Conservation (phyloP, 2,329 filamentous ascomycete genomes). For the Penicillium sp. region DNA sequence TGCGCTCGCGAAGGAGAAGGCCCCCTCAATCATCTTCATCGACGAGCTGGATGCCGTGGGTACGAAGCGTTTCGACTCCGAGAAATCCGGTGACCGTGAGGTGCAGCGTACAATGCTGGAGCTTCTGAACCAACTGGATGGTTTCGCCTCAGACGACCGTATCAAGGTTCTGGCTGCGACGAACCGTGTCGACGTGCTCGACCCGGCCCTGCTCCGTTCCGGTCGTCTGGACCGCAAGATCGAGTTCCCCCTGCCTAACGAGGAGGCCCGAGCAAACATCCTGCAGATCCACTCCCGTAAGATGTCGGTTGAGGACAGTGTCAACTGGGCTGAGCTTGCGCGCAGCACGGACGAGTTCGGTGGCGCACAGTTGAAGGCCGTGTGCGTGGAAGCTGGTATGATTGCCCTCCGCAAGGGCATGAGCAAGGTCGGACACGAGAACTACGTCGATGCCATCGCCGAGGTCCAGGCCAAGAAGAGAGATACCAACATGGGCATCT, state of each 20-base stretch:
- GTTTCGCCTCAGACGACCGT: slow-evolving; percentile 92
- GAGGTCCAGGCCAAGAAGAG: slow-evolving; percentile 92
- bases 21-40: slow-evolving; percentile 98
- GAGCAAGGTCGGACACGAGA: slow-evolving; percentile 95
- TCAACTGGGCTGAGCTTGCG: slow-evolving; percentile 95
- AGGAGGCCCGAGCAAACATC: slow-evolving; percentile 95
- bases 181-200: slow-evolving; percentile 90
- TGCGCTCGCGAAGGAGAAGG: slow-evolving; percentile 96
- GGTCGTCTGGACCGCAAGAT: slow-evolving; percentile 95
- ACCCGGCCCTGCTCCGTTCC: slow-evolving; percentile 85
- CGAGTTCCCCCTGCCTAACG: slow-evolving; percentile 95
- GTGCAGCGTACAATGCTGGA: slow-evolving; percentile 99
- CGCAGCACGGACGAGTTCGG: slow-evolving; percentile 98
- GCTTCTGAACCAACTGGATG: slow-evolving; percentile 95
- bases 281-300: slow-evolving; percentile 96
- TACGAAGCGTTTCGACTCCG: slow-evolving; percentile 97
- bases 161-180: slow-evolving; percentile 96
- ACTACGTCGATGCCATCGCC: slow-evolving; percentile 96
- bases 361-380: slow-evolving; percentile 94
- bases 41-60: slow-evolving; percentile 98
- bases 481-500: slow-evolving; percentile 58
- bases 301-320: slow-evolving; percentile 89
- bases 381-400: slow-evolving; percentile 98
- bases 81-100: slow-evolving; percentile 96
- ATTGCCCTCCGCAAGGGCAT: slow-evolving; percentile 92